Base-by-base conservation (phyloP, 768 basidiomycete genomes). In the Lyophyllum semitale region DNA sequence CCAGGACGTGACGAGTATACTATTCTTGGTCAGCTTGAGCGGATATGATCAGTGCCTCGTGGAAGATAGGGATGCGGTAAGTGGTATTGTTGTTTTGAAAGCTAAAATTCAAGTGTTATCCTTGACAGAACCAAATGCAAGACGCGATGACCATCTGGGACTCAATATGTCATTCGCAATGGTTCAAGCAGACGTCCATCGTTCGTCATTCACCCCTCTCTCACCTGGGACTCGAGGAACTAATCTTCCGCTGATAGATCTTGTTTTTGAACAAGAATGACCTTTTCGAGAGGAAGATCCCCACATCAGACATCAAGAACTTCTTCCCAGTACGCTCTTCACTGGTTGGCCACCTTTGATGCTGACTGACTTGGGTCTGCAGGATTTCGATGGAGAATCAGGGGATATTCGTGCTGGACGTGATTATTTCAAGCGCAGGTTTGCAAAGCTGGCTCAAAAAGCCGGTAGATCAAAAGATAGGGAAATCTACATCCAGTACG, bases 81-180 rank as follows among this genome's bases (percentile, higher is more conserved):
- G 91, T 80, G 8, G 15, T 52, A 22, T 30, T 40, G 45, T 46
- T 20, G 25, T 23, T 12, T 44, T 46, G 47, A 25, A 20, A 9
- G n/a, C 17, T 18, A 35, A 55, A 25, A 60, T 38, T 44, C 4
- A 38, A 46, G 12, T 17, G 30, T 30, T 15, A 25, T 0, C 27
- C n/a, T 23, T 32, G 27, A 7, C 64, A 95, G 89, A 98, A 98
- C 67, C 95, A 96, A 86, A 96, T 98, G 94, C 91, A 95, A 76
- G 95, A 98, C 60, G 93, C 95, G 1, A 90, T 98, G 87, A 93
- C 93, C n/a, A 93, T 98, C 47, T 98, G 95, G 89, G 95, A 98
- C 63, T 94, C 93, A 38, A 95, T 98, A 81, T 95, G 93, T 73
- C 93, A 97, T 69, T 95, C 93, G 9, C 93, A 95, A 60, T 97